Conservation (phyloP, 2,329 filamentous ascomycete species). For the Aspergillus sp. region DNA sequence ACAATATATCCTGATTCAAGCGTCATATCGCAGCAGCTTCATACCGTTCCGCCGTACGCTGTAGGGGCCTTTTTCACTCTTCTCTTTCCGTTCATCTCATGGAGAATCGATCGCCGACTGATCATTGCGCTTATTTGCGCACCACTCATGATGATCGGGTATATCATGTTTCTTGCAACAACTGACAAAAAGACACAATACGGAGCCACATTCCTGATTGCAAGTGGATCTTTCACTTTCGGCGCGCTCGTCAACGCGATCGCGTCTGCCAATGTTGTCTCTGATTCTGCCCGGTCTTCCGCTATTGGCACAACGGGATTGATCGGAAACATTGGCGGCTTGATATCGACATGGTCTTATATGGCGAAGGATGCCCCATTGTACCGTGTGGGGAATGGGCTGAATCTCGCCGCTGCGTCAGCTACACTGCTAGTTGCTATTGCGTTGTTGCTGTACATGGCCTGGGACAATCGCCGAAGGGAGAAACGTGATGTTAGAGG, state of each 20-base stretch:
- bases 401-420: constrained; percentile 66
- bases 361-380: constrained; percentile 63
- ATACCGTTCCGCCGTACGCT: constrained; percentile 69
- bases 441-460: constrained; percentile 60
- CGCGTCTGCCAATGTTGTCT: constrained; percentile 68
- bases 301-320: constrained; percentile 69
- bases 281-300: constrained; percentile 66
- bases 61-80: constrained; percentile 67
- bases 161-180: constrained; percentile 68
- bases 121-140: constrained; percentile 61
- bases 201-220: constrained; percentile 69
- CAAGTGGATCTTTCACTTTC: constrained; percentile 62
- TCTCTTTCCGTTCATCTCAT: constrained; percentile 60
- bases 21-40: constrained; percentile 65
- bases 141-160: constrained; percentile 67
- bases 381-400: constrained; percentile 69
- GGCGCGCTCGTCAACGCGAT: constrained; percentile 67
- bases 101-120: constrained; percentile 59
- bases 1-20: constrained; percentile 63
- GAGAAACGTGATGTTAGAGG: constrained; percentile 54
- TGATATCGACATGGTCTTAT: constrained; percentile 67
- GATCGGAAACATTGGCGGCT: constrained; percentile 70
- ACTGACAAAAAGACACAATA: constrained; percentile 57
- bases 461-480: constrained; percentile 60
- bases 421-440: constrained; percentile 55